Evolutionary conservation across 2,329 filamentous ascomycete species (phyloP).

Genomic region (Hortaea werneckii): DNA sequence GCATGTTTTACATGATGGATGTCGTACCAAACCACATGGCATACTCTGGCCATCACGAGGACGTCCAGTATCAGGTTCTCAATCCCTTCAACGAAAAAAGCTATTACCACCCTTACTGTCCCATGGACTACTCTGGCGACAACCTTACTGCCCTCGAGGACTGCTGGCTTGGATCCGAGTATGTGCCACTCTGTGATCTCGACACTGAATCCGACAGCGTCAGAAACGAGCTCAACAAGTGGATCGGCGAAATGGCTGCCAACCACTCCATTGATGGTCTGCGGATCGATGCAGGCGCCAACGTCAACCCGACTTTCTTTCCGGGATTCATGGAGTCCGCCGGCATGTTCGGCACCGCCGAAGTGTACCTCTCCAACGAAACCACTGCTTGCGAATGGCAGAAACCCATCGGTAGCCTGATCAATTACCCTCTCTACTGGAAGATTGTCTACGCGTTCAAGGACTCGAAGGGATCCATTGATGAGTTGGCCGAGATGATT

Average conservation of each 20-base stretch:
- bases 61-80: constrained; percentile 45
- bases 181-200: constrained; percentile 38
- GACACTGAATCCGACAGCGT: constrained; percentile 34
- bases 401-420: constrained; percentile 25
- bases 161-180: constrained; percentile 44
- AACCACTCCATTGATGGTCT: constrained; percentile 35
- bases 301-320: constrained; percentile 30
- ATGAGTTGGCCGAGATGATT: constrained; percentile 26
- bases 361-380: constrained; percentile 26
- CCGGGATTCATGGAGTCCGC: constrained; percentile 24
- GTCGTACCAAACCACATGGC: constrained; percentile 47
- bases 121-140: constrained; percentile 37
- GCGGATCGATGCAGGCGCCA: constrained; percentile 30
- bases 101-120: constrained; percentile 53
- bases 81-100: constrained; percentile 45
- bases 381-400: constrained; percentile 26
- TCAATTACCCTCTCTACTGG: constrained; percentile 32
- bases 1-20: constrained; percentile 53
- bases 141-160: constrained; percentile 24
- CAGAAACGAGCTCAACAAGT: constrained; percentile 29
- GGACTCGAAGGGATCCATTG: constrained; percentile 26
- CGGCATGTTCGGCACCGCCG: constrained; percentile 29
- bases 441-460: constrained; percentile 28
- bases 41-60: constrained; percentile 35
- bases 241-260: constrained; percentile 31